Evolutionary conservation across 225 moss, liverwort and hornwort species (phyloP).

Genomic region (Thuidium tamariscinum): DNA sequence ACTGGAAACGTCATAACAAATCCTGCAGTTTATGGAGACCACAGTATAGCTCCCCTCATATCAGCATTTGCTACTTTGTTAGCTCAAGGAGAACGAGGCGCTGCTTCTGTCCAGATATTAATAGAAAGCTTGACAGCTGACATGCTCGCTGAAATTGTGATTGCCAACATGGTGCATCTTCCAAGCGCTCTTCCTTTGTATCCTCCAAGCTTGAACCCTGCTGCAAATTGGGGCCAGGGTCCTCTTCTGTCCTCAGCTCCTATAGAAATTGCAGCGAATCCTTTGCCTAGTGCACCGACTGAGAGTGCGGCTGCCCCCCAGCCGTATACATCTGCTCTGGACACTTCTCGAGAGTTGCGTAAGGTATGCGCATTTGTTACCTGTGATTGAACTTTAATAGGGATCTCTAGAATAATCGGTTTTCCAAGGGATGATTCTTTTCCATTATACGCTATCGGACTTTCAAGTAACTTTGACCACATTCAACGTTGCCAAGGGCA

Average conservation of each 20-base stretch:
- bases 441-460: not conserved
- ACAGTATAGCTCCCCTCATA: conserved; percentile 53
- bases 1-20: conserved; percentile 22
- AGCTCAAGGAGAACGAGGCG: conserved; percentile 90
- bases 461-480: not conserved
- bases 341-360: conserved; percentile 60
- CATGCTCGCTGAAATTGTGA: conserved; percentile 89
- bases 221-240: conserved; percentile 25
- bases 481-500: not conserved
- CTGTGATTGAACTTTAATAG: not conserved
- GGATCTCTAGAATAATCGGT: not conserved
- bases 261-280: conserved; percentile 5
- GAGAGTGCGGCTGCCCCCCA: conserved; percentile 27
- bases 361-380: conserved; percentile 42
- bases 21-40: conserved; percentile 34
- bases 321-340: conserved; percentile 30
- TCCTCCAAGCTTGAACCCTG: conserved; percentile 22
- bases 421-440: not conserved
- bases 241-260: conserved; percentile 16
- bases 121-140: conserved; percentile 88
- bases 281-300: conserved; percentile 1
- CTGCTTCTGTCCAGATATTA: conserved; percentile 82
- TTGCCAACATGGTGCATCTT: conserved; percentile 85
- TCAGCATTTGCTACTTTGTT: conserved; percentile 81
- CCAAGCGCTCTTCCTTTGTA: conserved; percentile 34